Percentiles rank a stretch among this genome's conserved stretches.
Evolutionary conservation across 2,329 filamentous ascomycete species (phyloP).

Genomic region (Ceratocystis cacaofunesta): DNA sequence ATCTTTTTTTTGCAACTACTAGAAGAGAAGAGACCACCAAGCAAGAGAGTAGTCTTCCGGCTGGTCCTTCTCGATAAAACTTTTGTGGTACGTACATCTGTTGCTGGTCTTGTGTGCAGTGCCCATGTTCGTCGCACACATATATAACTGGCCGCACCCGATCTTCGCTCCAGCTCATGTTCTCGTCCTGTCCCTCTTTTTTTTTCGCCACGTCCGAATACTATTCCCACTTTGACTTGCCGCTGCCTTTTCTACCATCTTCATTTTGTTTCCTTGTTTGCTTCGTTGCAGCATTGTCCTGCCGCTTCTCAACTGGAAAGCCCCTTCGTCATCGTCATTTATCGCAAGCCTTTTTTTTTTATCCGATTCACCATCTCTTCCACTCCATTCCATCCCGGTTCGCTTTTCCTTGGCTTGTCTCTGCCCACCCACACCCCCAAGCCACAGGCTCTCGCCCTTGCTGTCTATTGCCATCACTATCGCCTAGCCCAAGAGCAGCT

Average conservation of each 20-base stretch:
- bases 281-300: neutral
- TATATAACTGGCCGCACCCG: neutral
- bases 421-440: neutral
- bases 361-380: neutral
- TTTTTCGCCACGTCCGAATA: neutral
- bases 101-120: neutral
- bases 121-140: neutral
- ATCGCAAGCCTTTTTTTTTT: neutral
- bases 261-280: neutral
- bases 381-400: neutral
- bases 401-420: neutral
- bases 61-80: conserved; percentile 1
- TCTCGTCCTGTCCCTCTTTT: neutral
- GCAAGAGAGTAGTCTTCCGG: neutral
- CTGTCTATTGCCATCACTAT: neutral
- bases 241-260: neutral
- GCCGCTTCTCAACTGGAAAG: neutral
- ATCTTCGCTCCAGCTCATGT: neutral
- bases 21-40: neutral
- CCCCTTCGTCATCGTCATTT: neutral
- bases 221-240: neutral
- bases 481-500: neutral
- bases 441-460: neutral
- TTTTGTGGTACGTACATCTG: neutral
- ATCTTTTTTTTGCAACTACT: neutral